Percentiles rank a stretch among this genome's conserved stretches.
These are phyloP conservation scores for Pyrenophora tritici-repentis DNA, from an alignment of 2,329 filamentous ascomycete genomes.

Conservation along the genomic window DNA sequence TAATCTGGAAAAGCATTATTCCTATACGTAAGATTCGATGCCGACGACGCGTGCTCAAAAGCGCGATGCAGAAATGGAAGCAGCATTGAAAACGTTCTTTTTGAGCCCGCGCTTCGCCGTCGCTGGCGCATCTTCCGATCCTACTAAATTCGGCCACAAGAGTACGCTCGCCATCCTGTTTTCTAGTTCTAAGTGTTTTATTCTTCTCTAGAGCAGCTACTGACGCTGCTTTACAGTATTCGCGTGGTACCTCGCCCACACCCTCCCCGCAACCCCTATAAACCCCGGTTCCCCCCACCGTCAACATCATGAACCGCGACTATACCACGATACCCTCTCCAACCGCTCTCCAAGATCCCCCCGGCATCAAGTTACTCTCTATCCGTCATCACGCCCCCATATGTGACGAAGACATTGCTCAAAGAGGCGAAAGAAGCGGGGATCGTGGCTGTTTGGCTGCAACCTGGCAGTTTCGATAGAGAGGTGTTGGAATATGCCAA, in stretches of 20 bases:
- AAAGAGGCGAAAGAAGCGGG: conserved; percentile 75
- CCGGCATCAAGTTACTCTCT: conserved; percentile 66
- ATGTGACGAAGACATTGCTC: conserved; percentile 73
- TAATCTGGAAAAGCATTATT: no score
- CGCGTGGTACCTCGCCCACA: conserved; percentile 81
- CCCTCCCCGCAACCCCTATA: conserved; percentile 78
- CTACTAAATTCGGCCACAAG: conserved; percentile 86
- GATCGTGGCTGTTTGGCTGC: conserved; percentile 67
- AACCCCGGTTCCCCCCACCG: conserved; percentile 72
- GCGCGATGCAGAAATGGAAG: conserved; percentile 60
- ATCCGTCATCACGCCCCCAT: conserved; percentile 85
- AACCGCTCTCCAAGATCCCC: conserved; percentile 62
- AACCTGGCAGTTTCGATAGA: conserved; percentile 86
- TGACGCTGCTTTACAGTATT: conserved; percentile 66
- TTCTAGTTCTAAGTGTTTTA: not conserved
- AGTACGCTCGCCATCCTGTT: conserved; percentile 55
- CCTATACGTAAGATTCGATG: conserved; percentile 5
- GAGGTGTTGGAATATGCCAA: conserved; percentile 72
- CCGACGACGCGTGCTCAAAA: conserved; percentile 35
- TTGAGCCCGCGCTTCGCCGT: conserved; percentile 80
- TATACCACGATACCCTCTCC: conserved; percentile 71
- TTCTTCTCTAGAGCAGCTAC: not conserved
- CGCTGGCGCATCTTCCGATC: conserved; percentile 84
- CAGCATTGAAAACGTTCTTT: conserved; percentile 79
- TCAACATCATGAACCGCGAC: conserved; percentile 64